Evolutionary conservation across 2,329 filamentous ascomycete genomes (phyloP).

Genomic region (Scedosporium minutisporum): DNA sequence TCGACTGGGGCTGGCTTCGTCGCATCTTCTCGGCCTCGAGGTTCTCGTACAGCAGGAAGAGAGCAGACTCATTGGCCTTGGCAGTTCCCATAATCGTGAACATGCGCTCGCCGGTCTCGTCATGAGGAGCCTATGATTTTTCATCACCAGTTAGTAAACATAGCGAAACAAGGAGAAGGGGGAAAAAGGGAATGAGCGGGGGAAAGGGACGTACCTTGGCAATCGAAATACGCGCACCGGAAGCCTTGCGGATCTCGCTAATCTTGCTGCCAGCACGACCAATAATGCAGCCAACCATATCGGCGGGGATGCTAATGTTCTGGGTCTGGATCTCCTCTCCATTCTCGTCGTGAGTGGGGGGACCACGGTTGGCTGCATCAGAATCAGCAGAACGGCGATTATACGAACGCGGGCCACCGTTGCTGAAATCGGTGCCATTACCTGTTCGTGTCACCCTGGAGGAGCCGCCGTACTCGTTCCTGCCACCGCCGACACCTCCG

Average conservation of each 20-base stretch:
- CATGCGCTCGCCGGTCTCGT: constrained; percentile 97
- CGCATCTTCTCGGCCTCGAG: constrained; percentile 98
- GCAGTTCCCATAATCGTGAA: constrained; percentile 98
- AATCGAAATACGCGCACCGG: constrained; percentile 93
- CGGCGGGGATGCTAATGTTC: constrained; percentile 97
- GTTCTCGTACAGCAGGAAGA: constrained; percentile 97
- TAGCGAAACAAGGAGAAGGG: not conserved
- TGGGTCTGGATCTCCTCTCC: constrained; percentile 97
- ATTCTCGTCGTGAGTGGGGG: constrained; percentile 85
- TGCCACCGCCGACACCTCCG: constrained; percentile 31
- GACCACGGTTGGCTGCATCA: constrained; percentile 69
- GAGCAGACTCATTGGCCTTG: constrained; percentile 86
- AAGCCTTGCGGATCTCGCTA: constrained; percentile 95
- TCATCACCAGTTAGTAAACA: not conserved
- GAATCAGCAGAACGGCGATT: constrained; percentile 68
- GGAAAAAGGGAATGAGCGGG: not conserved
- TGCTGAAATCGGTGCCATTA: constrained; percentile 96
- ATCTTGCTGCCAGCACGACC: constrained; percentile 93
- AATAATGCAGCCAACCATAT: constrained; percentile 99
- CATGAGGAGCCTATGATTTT: constrained; percentile 64
- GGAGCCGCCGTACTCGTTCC: constrained; percentile 44
- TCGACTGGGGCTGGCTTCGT: constrained; percentile 64
- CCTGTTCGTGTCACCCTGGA: constrained; percentile 84
- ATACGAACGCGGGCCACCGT: constrained; percentile 59
- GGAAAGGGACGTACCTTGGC: constrained; percentile 56